These are phyloP conservation scores for Dryas integrifolia DNA, from an alignment of 331 rosid genomes.

Conservation along the genomic window DNA sequence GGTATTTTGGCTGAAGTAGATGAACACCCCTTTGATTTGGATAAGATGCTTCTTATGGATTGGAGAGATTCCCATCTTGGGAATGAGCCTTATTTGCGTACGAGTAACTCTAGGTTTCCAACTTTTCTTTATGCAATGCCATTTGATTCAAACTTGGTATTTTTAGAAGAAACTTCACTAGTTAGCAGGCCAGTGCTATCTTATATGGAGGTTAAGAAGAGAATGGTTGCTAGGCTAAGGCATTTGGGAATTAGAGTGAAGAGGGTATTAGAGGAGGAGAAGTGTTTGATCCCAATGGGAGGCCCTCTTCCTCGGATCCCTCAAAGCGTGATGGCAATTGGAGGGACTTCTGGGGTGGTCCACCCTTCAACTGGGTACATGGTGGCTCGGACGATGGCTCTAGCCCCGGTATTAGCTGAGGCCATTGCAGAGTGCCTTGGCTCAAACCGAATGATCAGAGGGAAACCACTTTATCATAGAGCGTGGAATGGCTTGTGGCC, in stretches of 20 bases:
- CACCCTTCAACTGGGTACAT: conserved; percentile 89
- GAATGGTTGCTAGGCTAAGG: conserved; percentile 82
- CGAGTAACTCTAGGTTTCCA: conserved; percentile 50
- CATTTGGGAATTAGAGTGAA: conserved; percentile 72
- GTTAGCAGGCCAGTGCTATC: conserved; percentile 70
- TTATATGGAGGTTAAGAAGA: conserved; percentile 52
- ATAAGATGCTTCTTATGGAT: conserved; percentile 88
- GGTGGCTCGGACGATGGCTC: conserved; percentile 66
- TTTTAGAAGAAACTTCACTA: conserved; percentile 83
- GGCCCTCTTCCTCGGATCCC: conserved; percentile 75
- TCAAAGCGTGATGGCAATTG: conserved; percentile 62
- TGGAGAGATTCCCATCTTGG: conserved; percentile 92
- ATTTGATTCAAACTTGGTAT: conserved; percentile 61
- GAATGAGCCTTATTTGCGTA: conserved; percentile 65
- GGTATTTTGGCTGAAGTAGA: conserved; percentile 80
- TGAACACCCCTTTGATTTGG: conserved; percentile 72
- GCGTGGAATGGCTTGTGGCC: conserved; percentile 86
- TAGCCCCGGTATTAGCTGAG: conserved; percentile 51
- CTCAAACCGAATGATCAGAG: conserved; percentile 71
- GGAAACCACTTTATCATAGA: conserved; percentile 43
- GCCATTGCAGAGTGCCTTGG: conserved; percentile 74
- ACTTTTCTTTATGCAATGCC: conserved; percentile 96
- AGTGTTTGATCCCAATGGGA: conserved; percentile 94
- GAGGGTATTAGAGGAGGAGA: conserved; percentile 66
- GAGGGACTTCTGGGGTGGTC: conserved; percentile 72